Evolutionary conservation across 2,329 filamentous ascomycete genomes (phyloP).

Genomic region (Talaromyces sp.): DNA sequence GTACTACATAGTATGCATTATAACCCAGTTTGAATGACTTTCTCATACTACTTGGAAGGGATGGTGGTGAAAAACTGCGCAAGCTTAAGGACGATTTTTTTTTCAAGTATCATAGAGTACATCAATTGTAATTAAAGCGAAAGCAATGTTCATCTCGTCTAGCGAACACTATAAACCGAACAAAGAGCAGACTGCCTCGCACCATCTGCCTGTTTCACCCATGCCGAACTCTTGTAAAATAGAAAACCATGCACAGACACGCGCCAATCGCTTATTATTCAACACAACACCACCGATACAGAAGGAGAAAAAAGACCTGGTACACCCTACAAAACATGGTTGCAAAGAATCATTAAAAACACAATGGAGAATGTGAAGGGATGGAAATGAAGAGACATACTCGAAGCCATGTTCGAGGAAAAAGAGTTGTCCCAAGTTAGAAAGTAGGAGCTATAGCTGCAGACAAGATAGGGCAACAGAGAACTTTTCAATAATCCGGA

Average conservation of each 20-base stretch:
- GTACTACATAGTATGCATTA: too few species aligned
- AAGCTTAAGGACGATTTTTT: too few species aligned
- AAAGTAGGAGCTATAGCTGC: neutral
- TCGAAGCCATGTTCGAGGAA: slow-evolving; percentile 5
- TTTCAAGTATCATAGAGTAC: neutral
- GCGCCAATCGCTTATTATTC: slow-evolving; percentile 27
- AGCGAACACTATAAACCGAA: slow-evolving; percentile 9
- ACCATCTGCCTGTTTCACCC: slow-evolving; percentile 18
- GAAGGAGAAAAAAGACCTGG: slow-evolving; percentile 13
- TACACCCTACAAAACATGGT: slow-evolving; percentile 14
- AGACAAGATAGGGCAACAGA: slow-evolving; percentile 2
- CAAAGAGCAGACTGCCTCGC: slow-evolving; percentile 13
- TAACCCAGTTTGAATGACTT: too few species aligned
- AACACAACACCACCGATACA: slow-evolving; percentile 18
- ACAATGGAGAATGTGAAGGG: slow-evolving; percentile 13
- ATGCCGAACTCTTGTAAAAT: slow-evolving; percentile 19
- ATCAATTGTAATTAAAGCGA: slow-evolving; percentile 9
- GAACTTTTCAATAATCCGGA: slow-evolving; percentile 6
- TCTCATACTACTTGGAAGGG: too few species aligned
- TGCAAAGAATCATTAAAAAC: slow-evolving; percentile 23
- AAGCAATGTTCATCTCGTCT: slow-evolving; percentile 18
- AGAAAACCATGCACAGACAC: slow-evolving; percentile 24
- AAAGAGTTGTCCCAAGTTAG: neutral
- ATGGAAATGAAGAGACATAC: slow-evolving; percentile 3
- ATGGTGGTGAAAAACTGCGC: too few species aligned